phyloP scores from a whole-genome alignment of 2,329 filamentous ascomycete genomes.

The Aspergillus udagawae region DNA sequence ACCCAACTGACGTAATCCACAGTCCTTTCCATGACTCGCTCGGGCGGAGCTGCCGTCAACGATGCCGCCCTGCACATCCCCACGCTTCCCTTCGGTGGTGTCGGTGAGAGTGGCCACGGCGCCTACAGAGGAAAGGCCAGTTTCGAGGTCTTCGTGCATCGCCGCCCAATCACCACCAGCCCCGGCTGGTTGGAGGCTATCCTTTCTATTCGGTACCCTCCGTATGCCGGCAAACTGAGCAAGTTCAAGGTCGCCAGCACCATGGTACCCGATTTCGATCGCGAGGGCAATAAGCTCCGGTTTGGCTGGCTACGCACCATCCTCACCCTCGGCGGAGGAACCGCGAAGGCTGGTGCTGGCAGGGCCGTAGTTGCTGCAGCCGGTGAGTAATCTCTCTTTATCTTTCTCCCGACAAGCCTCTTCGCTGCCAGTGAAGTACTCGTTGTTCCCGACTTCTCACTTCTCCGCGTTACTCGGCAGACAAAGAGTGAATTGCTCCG shows the following conservation, averaged over 20 bases:
- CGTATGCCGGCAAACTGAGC: conserved; percentile 55
- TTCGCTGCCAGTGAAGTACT: conserved; percentile 1
- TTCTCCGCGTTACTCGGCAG: conserved; percentile 4
- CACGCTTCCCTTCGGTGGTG: conserved; percentile 75
- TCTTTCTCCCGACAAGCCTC: conserved; percentile 2
- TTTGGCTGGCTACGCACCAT: conserved; percentile 39
- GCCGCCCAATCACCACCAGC: conserved; percentile 55
- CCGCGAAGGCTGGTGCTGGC: conserved; percentile 32
- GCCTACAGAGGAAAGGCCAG: conserved; percentile 71
- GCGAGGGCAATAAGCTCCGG: conserved; percentile 46
- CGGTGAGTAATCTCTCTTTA: conserved; percentile 33
- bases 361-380: conserved; percentile 35
- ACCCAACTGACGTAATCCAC: conserved; percentile 4
- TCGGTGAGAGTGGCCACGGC: conserved; percentile 73
- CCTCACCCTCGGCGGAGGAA: conserved; percentile 40
- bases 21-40: conserved; percentile 62
- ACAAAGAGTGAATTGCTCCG: neutral
- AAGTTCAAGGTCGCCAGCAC: conserved; percentile 49
- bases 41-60: conserved; percentile 60
- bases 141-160: conserved; percentile 61
- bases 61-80: conserved; percentile 67
- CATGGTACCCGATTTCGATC: conserved; percentile 58
- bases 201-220: conserved; percentile 57
- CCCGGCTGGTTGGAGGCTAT: conserved; percentile 58
- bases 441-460: conserved; percentile 5